Percentiles rank a stretch among this genome's conserved stretches.
Conservation (phyloP, 148 eudicot species). For the Cornus kousa region DNA sequence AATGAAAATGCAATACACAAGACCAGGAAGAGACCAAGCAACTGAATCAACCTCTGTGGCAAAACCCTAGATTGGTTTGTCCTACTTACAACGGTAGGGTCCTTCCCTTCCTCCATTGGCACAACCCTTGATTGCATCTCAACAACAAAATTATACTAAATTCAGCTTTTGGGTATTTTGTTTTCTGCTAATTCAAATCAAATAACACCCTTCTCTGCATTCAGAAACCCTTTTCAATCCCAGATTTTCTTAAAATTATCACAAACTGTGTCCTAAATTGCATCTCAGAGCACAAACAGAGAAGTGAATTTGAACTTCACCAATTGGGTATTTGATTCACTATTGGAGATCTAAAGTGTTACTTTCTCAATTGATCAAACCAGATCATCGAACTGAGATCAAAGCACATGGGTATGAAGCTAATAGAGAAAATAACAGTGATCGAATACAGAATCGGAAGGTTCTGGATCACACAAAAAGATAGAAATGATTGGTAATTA, state of each 20-base stretch:
- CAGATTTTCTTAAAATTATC: neutral
- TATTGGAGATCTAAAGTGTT: neutral
- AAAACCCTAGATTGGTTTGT: constrained; percentile 57
- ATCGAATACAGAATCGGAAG: neutral
- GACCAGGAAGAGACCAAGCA: constrained; percentile 52
- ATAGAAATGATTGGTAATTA: neutral
- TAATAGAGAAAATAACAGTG: neutral
- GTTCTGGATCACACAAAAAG: neutral
- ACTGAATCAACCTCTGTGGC: constrained; percentile 48
- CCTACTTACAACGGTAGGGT: constrained; percentile 38
- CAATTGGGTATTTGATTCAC: neutral
- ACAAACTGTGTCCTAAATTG: constrained; percentile 10
- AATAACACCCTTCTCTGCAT: constrained; percentile 7
- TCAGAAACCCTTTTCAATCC: neutral
- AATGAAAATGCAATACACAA: constrained; percentile 58
- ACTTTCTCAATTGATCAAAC: neutral
- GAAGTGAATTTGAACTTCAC: neutral
- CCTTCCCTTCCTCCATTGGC: constrained; percentile 76
- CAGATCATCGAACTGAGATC: neutral
- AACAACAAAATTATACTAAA: neutral
- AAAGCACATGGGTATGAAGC: neutral
- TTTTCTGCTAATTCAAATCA: constrained; percentile 8
- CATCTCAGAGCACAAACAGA: constrained; percentile 1
- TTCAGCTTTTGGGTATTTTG: constrained; percentile 15
- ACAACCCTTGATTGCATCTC: constrained; percentile 42